phyloP scores from a whole-genome alignment of 2,329 filamentous ascomycete species.

The Colletotrichum kahawae region DNA sequence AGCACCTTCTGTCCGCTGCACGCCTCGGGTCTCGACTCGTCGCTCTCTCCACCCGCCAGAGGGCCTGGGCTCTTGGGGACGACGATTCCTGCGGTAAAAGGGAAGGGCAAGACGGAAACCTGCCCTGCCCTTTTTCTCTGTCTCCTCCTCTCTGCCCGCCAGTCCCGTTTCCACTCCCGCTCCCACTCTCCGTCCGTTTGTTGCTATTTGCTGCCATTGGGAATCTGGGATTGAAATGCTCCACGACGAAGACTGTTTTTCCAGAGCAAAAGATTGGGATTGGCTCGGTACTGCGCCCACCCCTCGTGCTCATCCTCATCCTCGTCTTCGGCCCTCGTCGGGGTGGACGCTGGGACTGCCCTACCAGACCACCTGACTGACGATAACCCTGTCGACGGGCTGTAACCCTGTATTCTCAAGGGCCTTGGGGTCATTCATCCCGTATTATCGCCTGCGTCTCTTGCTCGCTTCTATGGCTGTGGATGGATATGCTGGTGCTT shows the following conservation, averaged over 20 bases:
- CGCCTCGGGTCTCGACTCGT: constrained; percentile 10
- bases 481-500: background rate
- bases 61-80: background rate
- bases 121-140: background rate
- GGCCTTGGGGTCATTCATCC: background rate
- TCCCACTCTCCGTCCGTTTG: constrained; percentile 4
- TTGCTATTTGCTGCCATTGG: background rate
- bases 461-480: background rate
- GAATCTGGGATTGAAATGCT: background rate
- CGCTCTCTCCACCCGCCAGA: constrained; percentile 6
- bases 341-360: background rate
- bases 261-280: background rate
- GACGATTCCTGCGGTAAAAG: background rate
- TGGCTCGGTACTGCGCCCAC: background rate
- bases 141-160: background rate
- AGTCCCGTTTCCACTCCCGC: constrained; percentile 3
- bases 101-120: background rate
- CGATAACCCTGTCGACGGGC: background rate
- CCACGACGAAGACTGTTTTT: background rate
- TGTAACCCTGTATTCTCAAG: background rate
- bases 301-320: background rate
- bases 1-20: constrained; percentile 7
- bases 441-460: background rate
- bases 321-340: background rate
- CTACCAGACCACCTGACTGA: constrained; percentile 14